Evolutionary conservation across 192 early-diverging fungal genomes (phyloP).

Genomic region (Coemansia sp.): DNA sequence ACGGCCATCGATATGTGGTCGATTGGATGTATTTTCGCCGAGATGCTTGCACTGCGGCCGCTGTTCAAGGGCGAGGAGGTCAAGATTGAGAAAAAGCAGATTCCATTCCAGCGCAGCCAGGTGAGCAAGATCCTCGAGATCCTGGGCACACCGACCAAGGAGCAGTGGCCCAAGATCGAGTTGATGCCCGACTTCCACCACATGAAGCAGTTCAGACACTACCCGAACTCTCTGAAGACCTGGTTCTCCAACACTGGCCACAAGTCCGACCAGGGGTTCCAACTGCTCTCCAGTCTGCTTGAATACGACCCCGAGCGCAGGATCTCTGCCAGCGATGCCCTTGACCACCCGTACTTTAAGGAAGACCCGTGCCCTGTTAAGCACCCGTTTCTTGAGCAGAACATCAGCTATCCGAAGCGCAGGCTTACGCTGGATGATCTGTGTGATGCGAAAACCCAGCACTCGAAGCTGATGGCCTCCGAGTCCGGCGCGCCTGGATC

Average conservation of each 20-base stretch:
- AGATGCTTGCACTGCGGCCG: constrained; percentile 78
- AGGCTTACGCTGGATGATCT: constrained; percentile 50
- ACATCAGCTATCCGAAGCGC: constrained; percentile 52
- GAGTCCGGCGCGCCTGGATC: constrained; percentile 23
- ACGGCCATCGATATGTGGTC: constrained; percentile 78
- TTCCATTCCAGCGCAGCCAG: constrained; percentile 86
- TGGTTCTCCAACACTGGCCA: constrained; percentile 45
- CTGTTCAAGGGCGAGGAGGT: constrained; percentile 92
- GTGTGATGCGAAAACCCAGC: constrained; percentile 43
- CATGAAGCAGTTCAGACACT: constrained; percentile 62
- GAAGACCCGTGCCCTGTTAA: constrained; percentile 59
- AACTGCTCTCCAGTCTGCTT: constrained; percentile 72
- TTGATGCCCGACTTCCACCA: constrained; percentile 70
- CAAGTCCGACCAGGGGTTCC: constrained; percentile 62
- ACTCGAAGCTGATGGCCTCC: constrained; percentile 14
- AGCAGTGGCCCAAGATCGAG: constrained; percentile 74
- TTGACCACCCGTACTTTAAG: constrained; percentile 80
- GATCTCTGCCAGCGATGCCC: constrained; percentile 74
- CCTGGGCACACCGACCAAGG: constrained; percentile 83
- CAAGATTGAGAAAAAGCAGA: constrained; percentile 80
- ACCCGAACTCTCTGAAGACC: constrained; percentile 47
- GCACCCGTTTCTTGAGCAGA: constrained; percentile 53
- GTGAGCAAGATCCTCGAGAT: constrained; percentile 81
- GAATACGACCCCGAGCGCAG: constrained; percentile 80
- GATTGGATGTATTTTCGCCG: constrained; percentile 93